These are phyloP conservation scores for Sarcocystis neurona DNA, from an alignment of 169 alveolate species.

Conservation along the genomic window DNA sequence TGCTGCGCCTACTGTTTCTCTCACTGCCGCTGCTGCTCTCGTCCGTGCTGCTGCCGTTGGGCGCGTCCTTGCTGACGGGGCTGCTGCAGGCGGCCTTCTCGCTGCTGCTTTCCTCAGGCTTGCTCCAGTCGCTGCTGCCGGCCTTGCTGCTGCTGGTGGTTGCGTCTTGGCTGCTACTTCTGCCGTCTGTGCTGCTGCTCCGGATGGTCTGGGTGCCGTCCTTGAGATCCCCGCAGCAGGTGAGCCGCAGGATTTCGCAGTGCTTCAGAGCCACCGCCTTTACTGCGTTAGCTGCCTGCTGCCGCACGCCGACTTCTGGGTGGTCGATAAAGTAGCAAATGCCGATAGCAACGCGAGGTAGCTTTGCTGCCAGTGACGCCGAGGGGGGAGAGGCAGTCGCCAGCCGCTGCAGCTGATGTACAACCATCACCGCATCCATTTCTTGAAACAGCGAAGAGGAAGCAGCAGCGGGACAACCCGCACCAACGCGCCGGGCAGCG, in stretches of 20 bases:
- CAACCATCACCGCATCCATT: constrained; percentile 63
- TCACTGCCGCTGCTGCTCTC: too few relatives aligned
- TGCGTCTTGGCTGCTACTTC: not conserved
- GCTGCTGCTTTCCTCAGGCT: too few relatives aligned
- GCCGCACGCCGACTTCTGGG: constrained; percentile 63
- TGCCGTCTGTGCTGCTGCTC: constrained; percentile 30
- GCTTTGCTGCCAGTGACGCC: constrained; percentile 56
- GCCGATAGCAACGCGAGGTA: constrained; percentile 58
- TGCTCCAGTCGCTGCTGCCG: constrained; percentile 41
- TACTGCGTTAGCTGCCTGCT: constrained; percentile 60
- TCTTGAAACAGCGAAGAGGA: too few relatives aligned
- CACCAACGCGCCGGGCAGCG: too few relatives aligned
- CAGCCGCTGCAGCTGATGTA: constrained; percentile 63
- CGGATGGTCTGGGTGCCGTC: not conserved
- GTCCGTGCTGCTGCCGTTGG: too few relatives aligned
- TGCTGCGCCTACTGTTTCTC: too few relatives aligned
- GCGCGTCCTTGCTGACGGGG: too few relatives aligned
- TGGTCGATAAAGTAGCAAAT: constrained; percentile 60
- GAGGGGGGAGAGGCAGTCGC: constrained; percentile 59
- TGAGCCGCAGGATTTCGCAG: constrained; percentile 23
- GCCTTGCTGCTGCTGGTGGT: constrained; percentile 42
- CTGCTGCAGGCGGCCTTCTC: too few relatives aligned
- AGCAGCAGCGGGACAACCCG: too few relatives aligned
- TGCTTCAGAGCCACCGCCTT: constrained; percentile 33
- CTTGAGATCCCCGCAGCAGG: too few relatives aligned